Base-by-base conservation (phyloP, 163 green algal genomes). In the Scenedesmus sp. region DNA sequence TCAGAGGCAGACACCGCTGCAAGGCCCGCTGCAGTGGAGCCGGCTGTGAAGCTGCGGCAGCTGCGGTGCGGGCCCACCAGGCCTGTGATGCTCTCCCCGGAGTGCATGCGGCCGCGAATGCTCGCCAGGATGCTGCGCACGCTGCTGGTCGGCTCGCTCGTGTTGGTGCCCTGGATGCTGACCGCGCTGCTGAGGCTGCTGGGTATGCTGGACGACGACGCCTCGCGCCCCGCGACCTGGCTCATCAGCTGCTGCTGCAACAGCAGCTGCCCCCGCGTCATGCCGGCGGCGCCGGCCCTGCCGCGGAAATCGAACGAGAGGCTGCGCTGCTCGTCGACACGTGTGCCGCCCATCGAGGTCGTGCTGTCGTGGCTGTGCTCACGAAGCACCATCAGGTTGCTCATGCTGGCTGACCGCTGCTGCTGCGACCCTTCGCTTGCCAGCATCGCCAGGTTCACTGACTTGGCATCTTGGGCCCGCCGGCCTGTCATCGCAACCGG, bases 321-420 rank as follows among this genome's bases (percentile, higher is more conserved):
- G 65, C 30, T 76, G 30, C 65, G 65, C 65, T 40, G 65, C 15
- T 40, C 65, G 16, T 76, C 65, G 26, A 76, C 65, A 20, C 30
- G 30, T 0, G 18, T 6, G 2, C 7, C 30, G 26, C 30, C 65
- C 2, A 7, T 18, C 3, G 65, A 76, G 30, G 18, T 20, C 1
- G 5, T 37, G 30, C 37, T 85, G 3, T 16, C 37, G 42, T 40
- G 24, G 20, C 40, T 59, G 33, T 85, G 79, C 30, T 85, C 79
- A 0, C 79, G 30, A 12, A 85, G 20, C 37, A 85, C 79, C 79
- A 85, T 85, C 42, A 85, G 42, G n/a, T 43, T 87, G 49, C 40
- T 43, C 1, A 73, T n/a, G 51, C 82, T 87, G 16, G 37, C 82
- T n/a, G 46, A 73, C 35, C 35, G 82, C 44, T 61, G 79, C 79